Evolutionary conservation across 345 rosid genomes (phyloP), one percentile per base, ranked within the genome.

Genomic region (Hirschfeldia incana): DNA sequence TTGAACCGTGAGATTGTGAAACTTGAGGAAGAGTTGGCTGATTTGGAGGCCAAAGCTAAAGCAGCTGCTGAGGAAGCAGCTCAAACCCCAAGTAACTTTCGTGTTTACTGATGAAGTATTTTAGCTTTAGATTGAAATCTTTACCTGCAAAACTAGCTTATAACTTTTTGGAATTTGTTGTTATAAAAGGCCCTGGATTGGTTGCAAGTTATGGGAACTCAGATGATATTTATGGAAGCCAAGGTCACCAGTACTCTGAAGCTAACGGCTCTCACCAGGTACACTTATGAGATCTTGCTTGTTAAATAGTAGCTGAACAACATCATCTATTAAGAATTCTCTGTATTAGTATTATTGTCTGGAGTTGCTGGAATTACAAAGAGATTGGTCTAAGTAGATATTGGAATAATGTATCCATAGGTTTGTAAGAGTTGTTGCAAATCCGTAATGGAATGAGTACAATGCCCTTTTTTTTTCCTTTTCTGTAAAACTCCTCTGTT

Each of bases 1-100:
- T 17, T 94, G 63, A 76, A 84, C 34, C 83, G 53, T 16, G 97
- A 94, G 64, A 70, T 91, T 69, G 86, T 88, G 76, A 91, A 81
- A 58, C 83, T 91, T 37, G 78, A 8, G 2, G 74, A 76, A 34
- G 88, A 88, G 76, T 84, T 92, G 72, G 86, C 77, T n/a, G 79
- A 80, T 49, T 68, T 81, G 4, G 90, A 86, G 81, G 84, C 87
- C 67, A 86, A 82, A 83, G 86, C 88, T 76, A 81, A 78, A 70
- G 84, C 60, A 55, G 87, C 86, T 34, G 76, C 81, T 9, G 78
- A 75, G 1, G 78, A 75, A 1, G 80, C 86, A 67, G 70, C 74
- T 79, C 82, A 76, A 21, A 88, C 76, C 73, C 87, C 91, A 67
- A 80, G 96, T 94, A 84, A 72, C 21, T 44, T 2, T 28, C 1